Conservation (phyloP, 2,329 filamentous ascomycete genomes). For the Scedosporium boydii region DNA sequence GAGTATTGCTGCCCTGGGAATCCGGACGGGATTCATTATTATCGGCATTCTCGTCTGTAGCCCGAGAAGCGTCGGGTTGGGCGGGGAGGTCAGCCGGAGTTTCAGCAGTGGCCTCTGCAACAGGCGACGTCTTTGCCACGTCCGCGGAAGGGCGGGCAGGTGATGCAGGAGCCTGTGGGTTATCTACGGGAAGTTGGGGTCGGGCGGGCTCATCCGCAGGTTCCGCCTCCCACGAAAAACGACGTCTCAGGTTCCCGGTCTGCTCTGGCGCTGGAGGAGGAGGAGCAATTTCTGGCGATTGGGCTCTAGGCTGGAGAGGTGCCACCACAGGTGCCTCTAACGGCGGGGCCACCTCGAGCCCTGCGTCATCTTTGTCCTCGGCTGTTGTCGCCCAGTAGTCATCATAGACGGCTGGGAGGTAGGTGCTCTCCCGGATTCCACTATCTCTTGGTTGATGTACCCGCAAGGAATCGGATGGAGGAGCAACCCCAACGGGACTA, state of each 20-base stretch:
- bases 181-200: background rate
- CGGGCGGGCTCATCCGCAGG: background rate
- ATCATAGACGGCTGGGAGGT: slow-evolving; percentile 57
- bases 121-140: background rate
- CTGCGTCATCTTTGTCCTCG: background rate
- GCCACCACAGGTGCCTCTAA: background rate
- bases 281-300: background rate
- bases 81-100: background rate
- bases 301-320: background rate
- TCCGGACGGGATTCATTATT: background rate
- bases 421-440: slow-evolving; percentile 44
- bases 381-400: slow-evolving; percentile 50
- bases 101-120: background rate
- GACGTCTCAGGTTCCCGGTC: background rate
- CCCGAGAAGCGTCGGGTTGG: background rate
- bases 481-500: slow-evolving; percentile 32
- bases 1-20: background rate
- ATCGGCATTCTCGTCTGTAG: background rate
- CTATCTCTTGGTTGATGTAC: background rate
- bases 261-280: background rate
- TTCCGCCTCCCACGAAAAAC: slow-evolving; percentile 5
- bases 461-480: background rate
- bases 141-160: background rate
- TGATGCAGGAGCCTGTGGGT: background rate
- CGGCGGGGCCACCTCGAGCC: background rate